A percentile compares a stretch with the other conserved stretches of the same genome.
Evolutionary conservation across 2,329 filamentous ascomycete species (phyloP).

Genomic region (Colletotrichum sp.): DNA sequence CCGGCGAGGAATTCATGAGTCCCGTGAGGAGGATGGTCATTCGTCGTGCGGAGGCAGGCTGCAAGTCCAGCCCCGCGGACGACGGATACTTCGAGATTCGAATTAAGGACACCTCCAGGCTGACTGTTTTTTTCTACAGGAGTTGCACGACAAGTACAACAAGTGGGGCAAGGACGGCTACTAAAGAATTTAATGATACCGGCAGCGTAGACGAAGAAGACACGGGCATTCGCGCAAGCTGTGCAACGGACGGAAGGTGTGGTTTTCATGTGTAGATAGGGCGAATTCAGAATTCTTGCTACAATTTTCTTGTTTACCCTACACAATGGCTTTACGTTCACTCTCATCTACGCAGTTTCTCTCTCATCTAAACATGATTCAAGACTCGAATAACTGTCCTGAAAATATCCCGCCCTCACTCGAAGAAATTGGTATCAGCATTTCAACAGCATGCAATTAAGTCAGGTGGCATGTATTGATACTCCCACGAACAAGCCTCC

Average conservation of each 20-base stretch:
- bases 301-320: neutral
- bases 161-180: conserved; percentile 99
- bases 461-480: neutral
- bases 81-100: too few species aligned
- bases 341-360: neutral
- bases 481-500: neutral
- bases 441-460: neutral
- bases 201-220: neutral
- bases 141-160: conserved; percentile 97
- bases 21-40: neutral
- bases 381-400: neutral
- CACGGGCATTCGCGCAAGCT: neutral
- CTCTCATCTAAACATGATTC: neutral
- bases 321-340: neutral
- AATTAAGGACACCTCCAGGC: neutral
- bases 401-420: neutral
- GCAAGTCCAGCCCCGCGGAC: neutral
- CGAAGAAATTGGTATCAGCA: neutral
- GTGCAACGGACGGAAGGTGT: conserved; percentile 4
- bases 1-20: neutral
- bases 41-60: neutral
- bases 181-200: conserved; percentile 42
- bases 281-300: conserved; percentile 12
- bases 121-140: conserved; percentile 50
- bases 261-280: conserved; percentile 22